Evolutionary conservation across 129 eudicot species (phyloP).

Genomic region (Smallanthus sonchifolius): DNA sequence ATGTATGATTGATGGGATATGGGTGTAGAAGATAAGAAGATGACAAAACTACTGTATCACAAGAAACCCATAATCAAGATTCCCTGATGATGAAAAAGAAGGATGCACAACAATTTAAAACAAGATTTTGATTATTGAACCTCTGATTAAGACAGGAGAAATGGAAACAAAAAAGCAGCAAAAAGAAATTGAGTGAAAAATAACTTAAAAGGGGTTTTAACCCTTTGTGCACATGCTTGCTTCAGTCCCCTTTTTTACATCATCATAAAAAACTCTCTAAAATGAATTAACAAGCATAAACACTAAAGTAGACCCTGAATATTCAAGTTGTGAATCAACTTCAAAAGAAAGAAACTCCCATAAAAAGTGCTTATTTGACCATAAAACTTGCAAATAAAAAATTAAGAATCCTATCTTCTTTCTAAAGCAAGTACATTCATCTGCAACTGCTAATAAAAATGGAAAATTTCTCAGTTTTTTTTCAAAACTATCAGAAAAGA

Average conservation of each 20-base stretch:
- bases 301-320: slow-evolving; percentile 20
- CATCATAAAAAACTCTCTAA: neutral
- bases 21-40: slow-evolving; percentile 27
- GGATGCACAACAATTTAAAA: slow-evolving; percentile 9
- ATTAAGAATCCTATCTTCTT: neutral
- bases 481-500: neutral
- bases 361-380: slow-evolving; percentile 12
- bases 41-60: slow-evolving; percentile 15
- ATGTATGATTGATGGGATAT: neutral
- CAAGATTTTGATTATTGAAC: slow-evolving; percentile 17
- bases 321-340: slow-evolving; percentile 26
- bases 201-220: neutral
- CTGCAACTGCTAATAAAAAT: neutral
- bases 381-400: neutral
- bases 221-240: slow-evolving; percentile 27
- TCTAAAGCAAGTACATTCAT: neutral
- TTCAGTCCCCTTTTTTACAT: slow-evolving; percentile 20
- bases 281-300: slow-evolving; percentile 21
- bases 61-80: slow-evolving; percentile 20
- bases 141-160: slow-evolving; percentile 23
- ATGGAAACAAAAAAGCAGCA: neutral
- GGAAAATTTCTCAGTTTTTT: neutral
- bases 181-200: slow-evolving; percentile 14
- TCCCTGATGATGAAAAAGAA: slow-evolving; percentile 25
- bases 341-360: slow-evolving; percentile 27